Conservation (phyloP, 2,329 filamentous ascomycete genomes). For the Colletotrichum gloeosporioides region DNA sequence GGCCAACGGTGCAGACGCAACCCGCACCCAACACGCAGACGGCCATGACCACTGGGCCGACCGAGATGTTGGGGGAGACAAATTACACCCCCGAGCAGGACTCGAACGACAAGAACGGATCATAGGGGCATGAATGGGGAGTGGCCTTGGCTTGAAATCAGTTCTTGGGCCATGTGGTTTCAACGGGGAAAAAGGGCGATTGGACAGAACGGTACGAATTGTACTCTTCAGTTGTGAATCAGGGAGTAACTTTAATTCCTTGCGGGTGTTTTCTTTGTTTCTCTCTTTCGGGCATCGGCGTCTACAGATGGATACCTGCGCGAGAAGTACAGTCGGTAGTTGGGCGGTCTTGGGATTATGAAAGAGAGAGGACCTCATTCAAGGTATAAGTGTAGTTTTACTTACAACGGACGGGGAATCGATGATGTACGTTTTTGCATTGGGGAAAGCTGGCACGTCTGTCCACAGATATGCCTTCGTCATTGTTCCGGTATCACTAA, state of each 20-base stretch:
- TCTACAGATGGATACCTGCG: conserved; percentile 20
- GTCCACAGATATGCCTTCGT: background rate
- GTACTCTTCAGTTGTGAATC: conserved; percentile 13
- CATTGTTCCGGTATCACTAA: background rate
- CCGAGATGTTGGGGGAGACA: conserved; percentile 70
- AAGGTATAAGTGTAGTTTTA: background rate
- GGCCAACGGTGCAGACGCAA: conserved; percentile 63
- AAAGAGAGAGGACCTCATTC: background rate
- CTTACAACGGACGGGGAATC: background rate
- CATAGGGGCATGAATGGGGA: conserved; percentile 23
- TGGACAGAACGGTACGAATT: background rate
- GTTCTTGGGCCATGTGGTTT: background rate
- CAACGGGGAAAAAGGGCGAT: background rate
- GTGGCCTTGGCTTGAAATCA: background rate
- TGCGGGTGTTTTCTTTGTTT: background rate
- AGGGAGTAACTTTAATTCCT: background rate
- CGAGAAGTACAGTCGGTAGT: background rate
- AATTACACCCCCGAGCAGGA: conserved; percentile 72
- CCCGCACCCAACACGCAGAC: conserved; percentile 61
- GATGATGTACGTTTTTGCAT: background rate
- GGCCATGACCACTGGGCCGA: conserved; percentile 60
- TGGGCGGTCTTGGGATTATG: background rate
- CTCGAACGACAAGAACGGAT: conserved; percentile 34
- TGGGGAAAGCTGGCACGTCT: background rate
- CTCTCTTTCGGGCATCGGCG: conserved; percentile 10